Evolutionary conservation across 1,139 yeast species (phyloP).

Genomic region (Nadsonia commutata): DNA sequence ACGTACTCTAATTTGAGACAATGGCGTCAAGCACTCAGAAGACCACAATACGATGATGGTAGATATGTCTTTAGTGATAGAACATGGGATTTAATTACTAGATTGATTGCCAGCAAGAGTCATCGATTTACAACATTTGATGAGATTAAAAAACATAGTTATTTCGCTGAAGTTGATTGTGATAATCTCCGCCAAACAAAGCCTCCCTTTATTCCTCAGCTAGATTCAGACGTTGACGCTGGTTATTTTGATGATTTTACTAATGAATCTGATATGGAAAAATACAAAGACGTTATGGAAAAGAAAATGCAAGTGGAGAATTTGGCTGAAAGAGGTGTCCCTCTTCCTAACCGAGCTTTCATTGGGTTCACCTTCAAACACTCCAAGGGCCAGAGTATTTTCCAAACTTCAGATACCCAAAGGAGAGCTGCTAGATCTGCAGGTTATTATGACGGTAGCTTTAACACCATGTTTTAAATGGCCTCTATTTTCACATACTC

Average conservation of each 20-base stretch:
- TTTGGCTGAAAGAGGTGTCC: constrained; percentile 48
- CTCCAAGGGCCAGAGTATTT: constrained; percentile 15
- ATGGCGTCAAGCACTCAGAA: constrained; percentile 76
- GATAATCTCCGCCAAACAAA: constrained; percentile 41
- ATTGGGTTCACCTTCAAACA: constrained; percentile 96
- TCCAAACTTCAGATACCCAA: neutral
- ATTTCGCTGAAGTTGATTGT: constrained; percentile 80
- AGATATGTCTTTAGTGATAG: constrained; percentile 87
- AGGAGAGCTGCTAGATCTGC: neutral
- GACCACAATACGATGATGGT: constrained; percentile 90
- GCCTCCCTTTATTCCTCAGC: constrained; percentile 94
- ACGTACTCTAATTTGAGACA: constrained; percentile 87
- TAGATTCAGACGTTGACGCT: constrained; percentile 94
- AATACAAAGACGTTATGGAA: constrained; percentile 91
- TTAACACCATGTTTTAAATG: neutral
- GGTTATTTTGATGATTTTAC: constrained; percentile 97
- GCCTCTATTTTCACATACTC: too few species aligned
- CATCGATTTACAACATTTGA: constrained; percentile 62
- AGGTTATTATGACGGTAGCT: neutral
- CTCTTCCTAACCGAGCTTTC: constrained; percentile 52
- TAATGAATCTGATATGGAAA: constrained; percentile 93
- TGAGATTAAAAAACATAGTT: constrained; percentile 66
- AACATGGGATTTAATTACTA: constrained; percentile 79
- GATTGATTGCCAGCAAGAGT: constrained; percentile 64
- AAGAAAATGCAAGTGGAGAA: constrained; percentile 76